Evolutionary conservation across 2,329 filamentous ascomycete genomes (phyloP), one percentile per base, ranked within the genome.

Genomic region (Neofusicoccum laricinum): DNA sequence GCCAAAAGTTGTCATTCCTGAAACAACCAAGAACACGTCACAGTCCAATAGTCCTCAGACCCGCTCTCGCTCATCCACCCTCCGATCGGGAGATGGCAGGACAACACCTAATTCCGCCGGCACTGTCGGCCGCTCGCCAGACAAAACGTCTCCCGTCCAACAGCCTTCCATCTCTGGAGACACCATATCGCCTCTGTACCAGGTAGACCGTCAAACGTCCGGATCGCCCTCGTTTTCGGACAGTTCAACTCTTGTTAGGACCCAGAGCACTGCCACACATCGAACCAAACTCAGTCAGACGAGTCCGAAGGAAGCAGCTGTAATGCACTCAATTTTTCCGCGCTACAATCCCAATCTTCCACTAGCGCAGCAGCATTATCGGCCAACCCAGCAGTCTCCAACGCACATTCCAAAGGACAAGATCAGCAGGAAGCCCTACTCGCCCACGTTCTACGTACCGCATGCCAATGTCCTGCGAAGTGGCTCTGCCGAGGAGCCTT

Each of bases 281-380:
- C 38, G 38, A 14, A 43, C 61, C 7, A 59, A 59, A 7, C 15
- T 63, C 17, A 57, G 45, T 32, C 45, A 64, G 19, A 51, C 36
- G 14, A 64, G 63, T 48, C 63, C 63, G 8, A 51, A 53, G 36
- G 61, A 53, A 17, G 25, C n/a, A 11, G 45, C 63, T 46, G 46
- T 83, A 0, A 82, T 90, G 69, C 84, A 85, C 36, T 93, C 90
- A 25, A 92, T 93, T 70, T 93, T 93, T 70, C 90, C 90, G 7
- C 83, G 85, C 34, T 93, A 92, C 72, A 88, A 93, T 70, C 88
- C 87, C 2, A 84, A 83, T 1, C 73, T 91, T 25, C 81, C 89
- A 4, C 82, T 92, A 2, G 82, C 86, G 63, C 85, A 87, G 64
- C 90, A 93, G 71, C 77, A 85, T 51, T 93, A 93, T 76, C 89